Percentiles rank a stretch among this genome's conserved stretches.
Evolutionary conservation across 306 rosid genomes (phyloP).

Genomic region (Hippophae gyantsensis): DNA sequence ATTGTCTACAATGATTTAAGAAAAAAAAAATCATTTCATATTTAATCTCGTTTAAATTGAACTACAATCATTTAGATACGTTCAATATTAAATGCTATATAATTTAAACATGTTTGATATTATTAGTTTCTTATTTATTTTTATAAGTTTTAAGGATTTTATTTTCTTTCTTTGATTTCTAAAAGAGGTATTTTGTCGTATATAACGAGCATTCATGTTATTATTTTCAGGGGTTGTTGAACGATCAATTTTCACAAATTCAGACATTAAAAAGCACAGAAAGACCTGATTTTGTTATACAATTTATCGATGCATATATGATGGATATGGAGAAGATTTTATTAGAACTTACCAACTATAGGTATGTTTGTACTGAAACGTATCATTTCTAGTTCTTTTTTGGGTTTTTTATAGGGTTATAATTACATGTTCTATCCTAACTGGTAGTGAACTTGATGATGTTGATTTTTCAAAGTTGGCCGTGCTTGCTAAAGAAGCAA

Average conservation of each 20-base stretch:
- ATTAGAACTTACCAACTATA: constrained; percentile 26
- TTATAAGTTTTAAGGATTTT: no score
- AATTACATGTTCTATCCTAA: neutral
- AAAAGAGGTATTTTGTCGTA: no score
- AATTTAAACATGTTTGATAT: no score
- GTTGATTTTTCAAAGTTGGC: constrained; percentile 28
- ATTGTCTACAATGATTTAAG: no score
- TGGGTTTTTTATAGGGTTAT: no score
- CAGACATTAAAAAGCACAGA: constrained; percentile 9
- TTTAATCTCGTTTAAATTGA: no score
- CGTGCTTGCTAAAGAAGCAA: constrained; percentile 27
- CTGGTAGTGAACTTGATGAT: constrained; percentile 30
- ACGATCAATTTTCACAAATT: constrained; percentile 31
- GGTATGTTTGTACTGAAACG: constrained; percentile 23
- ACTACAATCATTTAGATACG: no score
- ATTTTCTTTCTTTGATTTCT: no score
- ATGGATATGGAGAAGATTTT: constrained; percentile 30
- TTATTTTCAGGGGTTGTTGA: constrained; percentile 39
- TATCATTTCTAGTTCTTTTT: neutral
- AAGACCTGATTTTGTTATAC: constrained; percentile 26
- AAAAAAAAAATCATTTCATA: no score
- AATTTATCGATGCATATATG: constrained; percentile 28
- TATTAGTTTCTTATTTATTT: no score
- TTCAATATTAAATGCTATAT: no score
- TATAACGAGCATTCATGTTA: constrained; percentile 3